Evolutionary conservation across 331 rosid species (phyloP), one percentile per base, ranked within the genome.

Genomic region (Quercus tomentella): DNA sequence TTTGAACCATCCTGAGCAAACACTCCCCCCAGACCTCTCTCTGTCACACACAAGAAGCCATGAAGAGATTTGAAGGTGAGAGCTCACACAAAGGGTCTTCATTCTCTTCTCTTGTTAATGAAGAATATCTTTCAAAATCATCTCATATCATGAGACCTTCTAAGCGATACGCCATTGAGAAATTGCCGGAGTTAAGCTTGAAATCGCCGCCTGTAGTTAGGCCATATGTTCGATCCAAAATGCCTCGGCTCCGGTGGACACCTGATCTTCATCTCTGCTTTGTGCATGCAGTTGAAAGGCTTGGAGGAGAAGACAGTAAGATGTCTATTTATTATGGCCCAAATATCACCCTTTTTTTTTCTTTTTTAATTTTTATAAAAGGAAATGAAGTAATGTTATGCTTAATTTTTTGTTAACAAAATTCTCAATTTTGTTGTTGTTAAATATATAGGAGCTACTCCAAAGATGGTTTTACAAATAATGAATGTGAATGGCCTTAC

Each of bases 231-330:
- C 92, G 96, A 30, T 93, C 98, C 0, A 91, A 76, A 79, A 33
- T 81, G 88, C 97, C 99, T 49, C 89, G 98, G 56, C 92, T 95
- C 80, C 90, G 94, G 55, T 95, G 98, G 99, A 91, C 98, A 0
- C 85, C 90, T 23, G 93, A 88, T 75, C 99, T 95, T 72, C 99
- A 93, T 82, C 91, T 82, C 25, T 83, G 89, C 82, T 95, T 95
- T 67, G 84, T 88, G 77, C 98, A 93, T 90, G 99, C 99, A 56
- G 89, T 92, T 86, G 84, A 91, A 60, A 79, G 87, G 66, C 97
- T 95, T 18, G 98, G 97, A 55, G 96, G 99, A 80, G 97, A 90
- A 85, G 90, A 83, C n/a, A 85, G 99, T 95, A 83, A 77, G 56
- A 61, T 33, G 25, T 67, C 30, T 28, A 26, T 67, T 9, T 52